A percentile compares a stretch with the other conserved stretches of the same genome.
Evolutionary conservation across 768 basidiomycete genomes (phyloP).

Genomic region (Lactarius pseudohatsudake): DNA sequence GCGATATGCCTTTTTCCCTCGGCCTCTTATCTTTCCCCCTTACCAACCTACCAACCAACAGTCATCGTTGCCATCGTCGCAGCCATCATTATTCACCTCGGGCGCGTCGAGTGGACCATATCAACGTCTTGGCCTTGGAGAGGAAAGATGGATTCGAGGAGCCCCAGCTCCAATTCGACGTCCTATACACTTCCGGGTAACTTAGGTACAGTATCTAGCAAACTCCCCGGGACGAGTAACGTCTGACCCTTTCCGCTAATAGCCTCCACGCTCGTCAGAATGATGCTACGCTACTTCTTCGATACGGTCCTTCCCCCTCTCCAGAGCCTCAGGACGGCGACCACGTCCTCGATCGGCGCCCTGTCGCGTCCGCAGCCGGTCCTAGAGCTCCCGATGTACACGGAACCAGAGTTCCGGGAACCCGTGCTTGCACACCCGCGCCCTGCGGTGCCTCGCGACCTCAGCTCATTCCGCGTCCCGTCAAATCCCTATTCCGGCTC

Average conservation of each 20-base stretch:
- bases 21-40: constrained; percentile 9
- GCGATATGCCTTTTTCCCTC: neutral
- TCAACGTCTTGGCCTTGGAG: neutral
- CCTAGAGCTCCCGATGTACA: constrained; percentile 11
- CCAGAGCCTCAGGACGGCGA: constrained; percentile 10
- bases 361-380: neutral
- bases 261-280: constrained; percentile 14
- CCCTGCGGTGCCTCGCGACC: constrained; percentile 18
- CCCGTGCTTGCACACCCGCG: constrained; percentile 7
- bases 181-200: neutral
- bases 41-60: constrained; percentile 10
- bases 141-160: neutral
- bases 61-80: constrained; percentile 15
- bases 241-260: neutral
- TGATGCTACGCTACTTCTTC: constrained; percentile 14
- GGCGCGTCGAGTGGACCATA: neutral
- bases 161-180: neutral
- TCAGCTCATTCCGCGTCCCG: constrained; percentile 21
- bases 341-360: neutral
- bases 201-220: too few relatives aligned
- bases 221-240: too few relatives aligned
- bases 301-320: constrained; percentile 12
- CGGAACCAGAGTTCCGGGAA: constrained; percentile 4
- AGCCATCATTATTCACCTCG: constrained; percentile 4
- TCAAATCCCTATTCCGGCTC: constrained; percentile 16